phyloP scores from a whole-genome alignment of 257 asterid genomes.

The Ligustrum vulgare region DNA sequence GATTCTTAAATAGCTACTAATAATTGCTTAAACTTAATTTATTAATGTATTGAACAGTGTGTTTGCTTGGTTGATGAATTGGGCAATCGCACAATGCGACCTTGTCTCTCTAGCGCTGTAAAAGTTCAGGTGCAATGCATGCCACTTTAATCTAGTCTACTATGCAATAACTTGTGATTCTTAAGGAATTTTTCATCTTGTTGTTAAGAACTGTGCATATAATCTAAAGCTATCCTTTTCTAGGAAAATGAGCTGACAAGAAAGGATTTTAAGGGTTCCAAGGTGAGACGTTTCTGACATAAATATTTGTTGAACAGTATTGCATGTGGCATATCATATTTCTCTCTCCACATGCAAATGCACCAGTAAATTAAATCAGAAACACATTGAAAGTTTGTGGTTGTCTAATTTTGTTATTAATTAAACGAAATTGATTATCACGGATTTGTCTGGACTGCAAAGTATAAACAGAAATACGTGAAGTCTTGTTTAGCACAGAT shows the following conservation, averaged over 20 bases:
- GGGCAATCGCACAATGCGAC: slow-evolving; percentile 98
- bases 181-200: slow-evolving; percentile 23
- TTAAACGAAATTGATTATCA: too few relatives aligned
- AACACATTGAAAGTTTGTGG: too few relatives aligned
- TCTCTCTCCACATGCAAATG: background rate
- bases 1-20: slow-evolving; percentile 1
- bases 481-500: too few relatives aligned
- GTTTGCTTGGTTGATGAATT: slow-evolving; percentile 91
- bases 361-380: background rate
- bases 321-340: background rate
- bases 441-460: too few relatives aligned
- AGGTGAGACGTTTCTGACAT: slow-evolving; percentile 47
- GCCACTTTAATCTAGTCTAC: background rate
- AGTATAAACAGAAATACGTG: too few relatives aligned
- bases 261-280: slow-evolving; percentile 83
- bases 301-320: background rate
- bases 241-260: slow-evolving; percentile 79
- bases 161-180: slow-evolving; percentile 14
- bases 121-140: slow-evolving; percentile 90
- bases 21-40: slow-evolving; percentile 12
- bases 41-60: slow-evolving; percentile 52
- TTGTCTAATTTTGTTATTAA: too few relatives aligned
- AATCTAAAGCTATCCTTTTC: slow-evolving; percentile 29
- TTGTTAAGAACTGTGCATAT: slow-evolving; percentile 21
- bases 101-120: slow-evolving; percentile 80